Conservation (phyloP, 768 basidiomycete species). For the Lactarius hengduanensis region DNA sequence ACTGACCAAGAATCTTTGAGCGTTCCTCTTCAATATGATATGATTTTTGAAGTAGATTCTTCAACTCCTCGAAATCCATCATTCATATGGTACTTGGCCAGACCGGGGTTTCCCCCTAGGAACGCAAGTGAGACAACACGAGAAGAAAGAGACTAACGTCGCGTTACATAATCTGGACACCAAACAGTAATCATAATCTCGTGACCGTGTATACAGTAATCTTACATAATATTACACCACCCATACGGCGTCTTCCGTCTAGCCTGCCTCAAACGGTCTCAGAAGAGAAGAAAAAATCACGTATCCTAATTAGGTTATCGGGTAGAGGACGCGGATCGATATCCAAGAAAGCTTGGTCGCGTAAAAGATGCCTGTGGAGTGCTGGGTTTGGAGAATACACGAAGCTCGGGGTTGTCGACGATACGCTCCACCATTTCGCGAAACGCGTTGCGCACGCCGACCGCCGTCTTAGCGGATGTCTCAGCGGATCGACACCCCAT, state of each 20-base stretch:
- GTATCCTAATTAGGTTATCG: not conserved
- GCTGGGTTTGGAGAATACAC: conserved; percentile 43
- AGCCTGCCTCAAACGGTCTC: not conserved
- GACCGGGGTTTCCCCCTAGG: not conserved
- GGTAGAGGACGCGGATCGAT: not conserved
- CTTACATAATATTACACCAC: not conserved
- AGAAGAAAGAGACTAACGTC: not conserved
- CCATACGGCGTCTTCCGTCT: not conserved
- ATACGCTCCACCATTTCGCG: conserved; percentile 78
- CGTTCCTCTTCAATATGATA: conserved; percentile 19
- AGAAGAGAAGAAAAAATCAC: not conserved
- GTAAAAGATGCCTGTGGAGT: conserved; percentile 9
- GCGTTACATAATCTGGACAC: not conserved
- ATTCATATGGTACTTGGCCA: not conserved
- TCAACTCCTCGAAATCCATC: conserved; percentile 19
- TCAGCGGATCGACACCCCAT: conserved; percentile 90
- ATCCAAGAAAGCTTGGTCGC: conserved; percentile 6
- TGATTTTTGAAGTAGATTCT: conserved; percentile 15
- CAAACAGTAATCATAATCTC: not conserved
- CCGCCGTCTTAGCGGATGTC: conserved; percentile 86
- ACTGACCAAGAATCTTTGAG: conserved; percentile 17
- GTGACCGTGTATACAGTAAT: not conserved
- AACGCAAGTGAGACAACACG: not conserved
- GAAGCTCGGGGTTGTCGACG: conserved; percentile 76
- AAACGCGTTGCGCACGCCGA: conserved; percentile 76